A percentile compares a stretch with the other conserved stretches of the same genome.
These are phyloP conservation scores for Rubroboletus pulcherrimus DNA, from an alignment of 768 basidiomycete genomes.

Conservation along the genomic window DNA sequence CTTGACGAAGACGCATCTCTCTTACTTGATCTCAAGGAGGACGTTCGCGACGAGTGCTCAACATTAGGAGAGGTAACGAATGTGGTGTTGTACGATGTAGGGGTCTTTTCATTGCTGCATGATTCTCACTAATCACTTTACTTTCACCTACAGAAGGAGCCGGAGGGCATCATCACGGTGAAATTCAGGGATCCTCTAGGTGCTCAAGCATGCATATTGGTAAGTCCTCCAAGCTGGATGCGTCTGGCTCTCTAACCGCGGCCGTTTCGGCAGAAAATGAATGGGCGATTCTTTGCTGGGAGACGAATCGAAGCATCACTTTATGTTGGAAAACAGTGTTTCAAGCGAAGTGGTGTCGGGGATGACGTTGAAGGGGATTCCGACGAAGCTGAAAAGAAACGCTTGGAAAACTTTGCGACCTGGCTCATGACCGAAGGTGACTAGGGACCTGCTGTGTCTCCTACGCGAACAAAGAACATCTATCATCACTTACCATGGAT, in stretches of 20 bases:
- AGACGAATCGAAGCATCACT: conserved; percentile 78
- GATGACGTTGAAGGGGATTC: conserved; percentile 62
- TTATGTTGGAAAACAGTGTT: conserved; percentile 78
- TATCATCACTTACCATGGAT: not conserved
- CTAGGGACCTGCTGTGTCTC: conserved; percentile 25
- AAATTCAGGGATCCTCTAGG: conserved; percentile 92
- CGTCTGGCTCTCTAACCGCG: not conserved
- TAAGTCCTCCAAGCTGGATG: conserved; percentile 35
- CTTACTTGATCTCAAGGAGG: conserved; percentile 90
- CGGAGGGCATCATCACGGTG: conserved; percentile 92
- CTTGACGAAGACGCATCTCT: conserved; percentile 82
- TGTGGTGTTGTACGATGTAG: conserved; percentile 90
- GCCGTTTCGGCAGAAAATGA: conserved; percentile 70
- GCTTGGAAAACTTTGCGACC: conserved; percentile 82
- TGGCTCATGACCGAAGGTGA: conserved; percentile 86
- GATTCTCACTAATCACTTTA: conserved; percentile 1
- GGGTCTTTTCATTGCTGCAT: conserved; percentile 27
- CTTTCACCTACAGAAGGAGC: conserved; percentile 62
- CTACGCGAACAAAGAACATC: not conserved
- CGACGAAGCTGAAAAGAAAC: conserved; percentile 75
- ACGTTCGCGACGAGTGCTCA: conserved; percentile 91
- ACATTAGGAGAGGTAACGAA: conserved; percentile 92
- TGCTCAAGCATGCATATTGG: conserved; percentile 89
- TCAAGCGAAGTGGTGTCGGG: conserved; percentile 66
- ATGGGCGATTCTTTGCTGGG: conserved; percentile 87